A percentile compares a stretch with the other conserved stretches of the same genome.
These are phyloP conservation scores for Cutaneotrichosporon mucoides DNA, from an alignment of 1,284 basidiomycete genomes.

Conservation along the genomic window DNA sequence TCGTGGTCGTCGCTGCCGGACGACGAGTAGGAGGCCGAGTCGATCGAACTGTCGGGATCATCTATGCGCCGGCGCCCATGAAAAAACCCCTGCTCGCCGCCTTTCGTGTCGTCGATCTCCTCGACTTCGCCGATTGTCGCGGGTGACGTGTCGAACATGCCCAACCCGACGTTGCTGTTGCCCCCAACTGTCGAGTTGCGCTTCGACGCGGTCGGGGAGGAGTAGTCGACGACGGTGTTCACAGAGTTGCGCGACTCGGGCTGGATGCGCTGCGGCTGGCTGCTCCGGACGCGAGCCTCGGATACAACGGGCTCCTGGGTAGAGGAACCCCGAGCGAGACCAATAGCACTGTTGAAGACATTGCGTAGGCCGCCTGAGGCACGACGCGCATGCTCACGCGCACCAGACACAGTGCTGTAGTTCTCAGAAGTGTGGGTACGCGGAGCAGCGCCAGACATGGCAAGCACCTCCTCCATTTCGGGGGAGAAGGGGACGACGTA, in stretches of 20 bases:
- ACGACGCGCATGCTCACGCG: slow-evolving; percentile 1
- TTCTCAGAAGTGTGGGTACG: not conserved
- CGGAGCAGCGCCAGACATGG: not conserved
- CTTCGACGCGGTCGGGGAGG: not conserved
- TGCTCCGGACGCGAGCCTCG: not conserved
- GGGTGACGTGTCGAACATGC: not conserved
- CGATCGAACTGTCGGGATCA: not conserved
- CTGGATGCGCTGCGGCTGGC: not conserved
- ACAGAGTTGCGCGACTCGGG: not conserved
- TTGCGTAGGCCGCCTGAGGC: not conserved
- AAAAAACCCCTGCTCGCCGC: not conserved
- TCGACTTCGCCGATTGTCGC: not conserved
- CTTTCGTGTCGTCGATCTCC: not conserved
- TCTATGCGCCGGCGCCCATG: not conserved
- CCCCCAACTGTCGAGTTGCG: not conserved
- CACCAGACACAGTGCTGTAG: not conserved
- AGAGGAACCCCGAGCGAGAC: not conserved
- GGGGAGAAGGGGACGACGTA: slow-evolving; percentile 4
- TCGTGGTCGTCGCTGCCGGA: slow-evolving; percentile 12
- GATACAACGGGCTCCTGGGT: not conserved
- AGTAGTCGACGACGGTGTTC: slow-evolving; percentile 2
- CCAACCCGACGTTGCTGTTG: not conserved
- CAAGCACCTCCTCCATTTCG: not conserved
- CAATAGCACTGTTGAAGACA: not conserved
- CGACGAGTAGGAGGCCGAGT: not conserved